Base-by-base conservation (phyloP, 1,139 yeast species). In the Groenewaldozyma sp. region DNA sequence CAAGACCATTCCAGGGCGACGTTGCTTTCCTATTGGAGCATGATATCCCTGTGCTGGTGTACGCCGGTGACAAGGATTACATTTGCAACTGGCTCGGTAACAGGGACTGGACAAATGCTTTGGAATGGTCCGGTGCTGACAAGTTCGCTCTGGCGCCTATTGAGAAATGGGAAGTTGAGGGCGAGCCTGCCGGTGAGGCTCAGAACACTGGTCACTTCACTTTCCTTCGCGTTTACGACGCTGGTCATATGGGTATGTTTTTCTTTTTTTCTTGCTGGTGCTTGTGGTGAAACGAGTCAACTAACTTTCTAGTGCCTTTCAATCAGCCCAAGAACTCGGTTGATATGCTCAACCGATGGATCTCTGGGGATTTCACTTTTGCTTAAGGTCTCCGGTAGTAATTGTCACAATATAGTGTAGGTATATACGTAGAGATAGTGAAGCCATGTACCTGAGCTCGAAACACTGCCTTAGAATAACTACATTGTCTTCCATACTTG, bases 71-170 rank as follows among this genome's bases (percentile, higher is more conserved):
- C 61, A 82, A 82, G 64, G 94, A 83, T 62, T 84, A 75, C 61
- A 83, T 84, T 52, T 84, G 95, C 65, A 84, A 84, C 65, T 84
- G 94, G 94, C 70, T 84, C 52, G 94, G 94, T 43, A 83, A 82
- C 63, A 73, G 73, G 56, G 88, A 80, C 5, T 82, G 94, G 93
- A 65, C 83, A 28, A 70, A 81, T 53, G 69, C 64, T 45, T 69
- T 83, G 52, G 76, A 75, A 45, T 82, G 91, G 87, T 48, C 55
- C 17, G 65, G 66, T 16, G 59, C 60, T 38, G 59, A 59, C 35
- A 51, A 55, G 44, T 58, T 64, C 49, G 57, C 56, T 43, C 40
- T 49, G 22, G 52, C 57, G 33, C 51, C 56, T 24, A 45, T 53
- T 24, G 60, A 60, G 35, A 72, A 73, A 24, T 65, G 71, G 55